Conservation (phyloP, 2,329 filamentous ascomycete genomes). For the Rachicladosporium sp. region DNA sequence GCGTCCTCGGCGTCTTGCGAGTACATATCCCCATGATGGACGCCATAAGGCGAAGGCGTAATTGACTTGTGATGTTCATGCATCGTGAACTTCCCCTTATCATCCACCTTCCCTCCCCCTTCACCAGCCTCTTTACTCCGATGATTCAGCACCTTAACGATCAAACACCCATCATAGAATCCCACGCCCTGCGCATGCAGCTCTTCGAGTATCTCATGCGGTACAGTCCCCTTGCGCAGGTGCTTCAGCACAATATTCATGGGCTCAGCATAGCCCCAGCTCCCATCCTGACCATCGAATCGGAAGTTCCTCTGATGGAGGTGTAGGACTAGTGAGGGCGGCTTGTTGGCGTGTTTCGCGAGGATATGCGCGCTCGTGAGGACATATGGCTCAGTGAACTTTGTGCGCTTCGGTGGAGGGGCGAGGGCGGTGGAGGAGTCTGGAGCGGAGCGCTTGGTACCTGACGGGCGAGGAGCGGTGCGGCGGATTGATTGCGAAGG, state of each 20-base stretch:
- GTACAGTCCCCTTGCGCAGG: slow-evolving; percentile 61
- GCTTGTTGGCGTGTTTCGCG: slow-evolving; percentile 59
- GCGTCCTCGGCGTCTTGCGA: slow-evolving; percentile 7
- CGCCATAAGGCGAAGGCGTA: slow-evolving; percentile 71
- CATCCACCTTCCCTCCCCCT: slow-evolving; percentile 34
- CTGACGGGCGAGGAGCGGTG: slow-evolving; percentile 27
- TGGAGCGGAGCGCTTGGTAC: slow-evolving; percentile 14
- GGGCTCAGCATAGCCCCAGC: slow-evolving; percentile 81
- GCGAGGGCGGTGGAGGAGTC: slow-evolving; percentile 12
- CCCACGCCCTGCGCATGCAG: slow-evolving; percentile 58
- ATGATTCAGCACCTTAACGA: slow-evolving; percentile 88
- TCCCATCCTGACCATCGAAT: slow-evolving; percentile 88
- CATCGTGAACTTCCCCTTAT: slow-evolving; percentile 63
- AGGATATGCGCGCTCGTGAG: slow-evolving; percentile 66
- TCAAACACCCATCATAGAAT: slow-evolving; percentile 90
- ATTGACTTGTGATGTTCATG: slow-evolving; percentile 87
- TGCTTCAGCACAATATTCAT: slow-evolving; percentile 77
- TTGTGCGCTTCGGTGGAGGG: slow-evolving; percentile 14
- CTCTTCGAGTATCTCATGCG: slow-evolving; percentile 77
- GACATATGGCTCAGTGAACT: slow-evolving; percentile 35
- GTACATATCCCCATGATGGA: too few species aligned
- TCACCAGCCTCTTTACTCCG: slow-evolving; percentile 32
- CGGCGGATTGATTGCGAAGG: slow-evolving; percentile 28
- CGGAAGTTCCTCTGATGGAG: slow-evolving; percentile 76
- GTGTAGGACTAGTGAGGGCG: slow-evolving; percentile 77